phyloP scores from a whole-genome alignment of 1,139 yeast genomes.

The Hyphopichia khmerensis region DNA sequence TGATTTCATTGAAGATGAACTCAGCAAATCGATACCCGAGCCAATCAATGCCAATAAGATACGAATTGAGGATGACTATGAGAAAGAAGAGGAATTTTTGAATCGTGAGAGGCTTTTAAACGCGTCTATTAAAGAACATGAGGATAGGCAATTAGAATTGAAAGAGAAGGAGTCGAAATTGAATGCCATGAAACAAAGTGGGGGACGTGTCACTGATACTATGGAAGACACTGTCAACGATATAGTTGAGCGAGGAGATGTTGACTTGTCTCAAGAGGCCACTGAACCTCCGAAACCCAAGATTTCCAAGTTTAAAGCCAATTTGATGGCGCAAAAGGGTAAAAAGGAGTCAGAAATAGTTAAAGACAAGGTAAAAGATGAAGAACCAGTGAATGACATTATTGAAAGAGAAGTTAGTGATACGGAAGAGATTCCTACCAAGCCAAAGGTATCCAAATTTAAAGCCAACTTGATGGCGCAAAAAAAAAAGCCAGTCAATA shows the following conservation, averaged over 20 bases:
- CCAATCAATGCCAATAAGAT: background rate
- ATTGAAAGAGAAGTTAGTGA: background rate
- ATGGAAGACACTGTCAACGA: too few species aligned
- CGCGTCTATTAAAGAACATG: conserved; percentile 7
- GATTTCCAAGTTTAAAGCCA: too few species aligned
- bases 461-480: background rate
- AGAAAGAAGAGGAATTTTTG: conserved; percentile 1
- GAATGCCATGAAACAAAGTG: too few species aligned
- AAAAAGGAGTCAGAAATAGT: too few species aligned
- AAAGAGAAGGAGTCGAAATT: too few species aligned
- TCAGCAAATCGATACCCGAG: background rate
- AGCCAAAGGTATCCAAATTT: background rate
- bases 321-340: too few species aligned
- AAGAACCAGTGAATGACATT: background rate
- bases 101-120: conserved; percentile 6
- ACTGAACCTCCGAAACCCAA: too few species aligned
- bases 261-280: too few species aligned
- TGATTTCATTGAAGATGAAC: background rate
- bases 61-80: background rate
- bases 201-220: too few species aligned
- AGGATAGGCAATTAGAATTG: too few species aligned
- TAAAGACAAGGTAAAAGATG: too few species aligned
- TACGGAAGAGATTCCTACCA: too few species aligned
- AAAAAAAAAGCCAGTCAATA: background rate
- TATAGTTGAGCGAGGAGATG: background rate